phyloP scores from a whole-genome alignment of 495 filamentous ascomycete species.

The Tuber melanosporum region DNA sequence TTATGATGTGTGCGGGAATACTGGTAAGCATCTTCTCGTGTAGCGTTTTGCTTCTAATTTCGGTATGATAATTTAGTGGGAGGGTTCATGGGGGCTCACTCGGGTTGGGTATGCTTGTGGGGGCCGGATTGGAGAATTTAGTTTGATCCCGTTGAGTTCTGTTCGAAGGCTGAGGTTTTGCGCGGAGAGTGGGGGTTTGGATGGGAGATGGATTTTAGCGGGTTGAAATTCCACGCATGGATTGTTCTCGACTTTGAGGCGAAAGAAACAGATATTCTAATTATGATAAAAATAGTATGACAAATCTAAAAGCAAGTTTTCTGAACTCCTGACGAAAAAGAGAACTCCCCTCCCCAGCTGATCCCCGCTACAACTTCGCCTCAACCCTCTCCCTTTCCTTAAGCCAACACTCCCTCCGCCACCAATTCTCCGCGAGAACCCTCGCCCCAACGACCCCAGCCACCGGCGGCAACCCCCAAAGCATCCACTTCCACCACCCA shows the following conservation, averaged over 20 bases:
- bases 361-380: slow-evolving; percentile 54
- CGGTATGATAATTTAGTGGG: slow-evolving; percentile 25
- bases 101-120: neutral
- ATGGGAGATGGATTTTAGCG: neutral
- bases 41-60: slow-evolving; percentile 50
- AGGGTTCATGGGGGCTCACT: neutral
- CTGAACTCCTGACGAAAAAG: neutral
- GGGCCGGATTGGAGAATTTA: neutral
- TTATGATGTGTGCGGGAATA: too few relatives aligned
- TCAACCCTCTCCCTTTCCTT: slow-evolving; percentile 58
- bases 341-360: neutral
- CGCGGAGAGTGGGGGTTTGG: neutral
- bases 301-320: neutral
- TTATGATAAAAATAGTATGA: neutral
- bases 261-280: neutral
- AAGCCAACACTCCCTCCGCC: slow-evolving; percentile 63
- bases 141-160: neutral
- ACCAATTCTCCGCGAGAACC: slow-evolving; percentile 61
- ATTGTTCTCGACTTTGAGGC: neutral
- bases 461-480: slow-evolving; percentile 66
- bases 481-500: slow-evolving; percentile 70
- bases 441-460: slow-evolving; percentile 58
- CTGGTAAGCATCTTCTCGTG: neutral
- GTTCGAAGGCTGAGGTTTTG: slow-evolving; percentile 49
- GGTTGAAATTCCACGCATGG: neutral